These are phyloP conservation scores for Diatrype stigma DNA, from an alignment of 2,329 filamentous ascomycete genomes.

Conservation along the genomic window DNA sequence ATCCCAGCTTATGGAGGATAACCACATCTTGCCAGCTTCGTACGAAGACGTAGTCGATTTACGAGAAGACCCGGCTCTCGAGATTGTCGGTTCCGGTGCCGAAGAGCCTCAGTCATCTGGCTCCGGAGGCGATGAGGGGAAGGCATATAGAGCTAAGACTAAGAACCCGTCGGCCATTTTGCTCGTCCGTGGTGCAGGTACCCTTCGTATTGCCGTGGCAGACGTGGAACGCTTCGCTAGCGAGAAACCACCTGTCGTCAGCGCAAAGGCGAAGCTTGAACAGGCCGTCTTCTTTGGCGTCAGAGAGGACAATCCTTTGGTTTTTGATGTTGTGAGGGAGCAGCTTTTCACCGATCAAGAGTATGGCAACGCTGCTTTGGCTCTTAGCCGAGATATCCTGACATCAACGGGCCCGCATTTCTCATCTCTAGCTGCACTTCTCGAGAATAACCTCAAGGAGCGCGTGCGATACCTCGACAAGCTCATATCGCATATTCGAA, in stretches of 20 bases:
- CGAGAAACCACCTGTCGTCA: constrained; percentile 58
- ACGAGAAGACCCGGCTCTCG: constrained; percentile 58
- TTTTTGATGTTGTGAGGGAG: constrained; percentile 67
- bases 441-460: constrained; percentile 75
- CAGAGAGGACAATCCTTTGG: constrained; percentile 79
- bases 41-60: constrained; percentile 90
- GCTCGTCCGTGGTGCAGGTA: constrained; percentile 58
- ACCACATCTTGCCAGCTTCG: constrained; percentile 56
- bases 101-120: constrained; percentile 49
- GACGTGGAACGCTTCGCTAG: constrained; percentile 58
- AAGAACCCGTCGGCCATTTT: constrained; percentile 62
- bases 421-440: constrained; percentile 65
- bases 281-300: constrained; percentile 92
- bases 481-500: constrained; percentile 67
- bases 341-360: constrained; percentile 65
- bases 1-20: constrained; percentile 68
- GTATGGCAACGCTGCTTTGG: constrained; percentile 70
- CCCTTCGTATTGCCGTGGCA: constrained; percentile 55
- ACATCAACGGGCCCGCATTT: constrained; percentile 73
- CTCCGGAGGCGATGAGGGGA: constrained; percentile 41
- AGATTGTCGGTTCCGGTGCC: constrained; percentile 60
- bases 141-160: constrained; percentile 48
- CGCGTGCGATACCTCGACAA: constrained; percentile 71
- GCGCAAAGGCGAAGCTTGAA: constrained; percentile 83
- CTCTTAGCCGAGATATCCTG: constrained; percentile 77